phyloP scores from a whole-genome alignment of 164 flowering plant species.

The Magnolia sinica region DNA sequence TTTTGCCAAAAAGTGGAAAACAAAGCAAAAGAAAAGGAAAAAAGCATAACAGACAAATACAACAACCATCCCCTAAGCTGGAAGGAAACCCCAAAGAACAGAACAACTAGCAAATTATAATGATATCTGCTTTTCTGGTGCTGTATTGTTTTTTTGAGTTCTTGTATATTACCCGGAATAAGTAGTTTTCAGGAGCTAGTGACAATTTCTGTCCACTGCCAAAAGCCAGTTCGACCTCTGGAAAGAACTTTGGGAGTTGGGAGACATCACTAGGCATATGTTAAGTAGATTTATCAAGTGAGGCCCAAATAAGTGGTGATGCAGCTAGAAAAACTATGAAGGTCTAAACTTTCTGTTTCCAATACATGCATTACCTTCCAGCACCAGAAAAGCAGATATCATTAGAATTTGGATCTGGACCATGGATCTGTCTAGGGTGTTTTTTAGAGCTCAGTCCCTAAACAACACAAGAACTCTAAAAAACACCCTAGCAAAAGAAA shows the following conservation, averaged over 20 bases:
- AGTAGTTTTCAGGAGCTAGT: conserved; percentile 89
- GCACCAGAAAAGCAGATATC: conserved; percentile 94
- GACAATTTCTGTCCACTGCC: conserved; percentile 63
- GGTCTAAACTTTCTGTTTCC: neutral
- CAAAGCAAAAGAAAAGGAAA: too few species aligned
- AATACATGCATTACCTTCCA: conserved; percentile 53
- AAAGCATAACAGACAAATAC: too few species aligned
- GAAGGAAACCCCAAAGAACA: too few species aligned
- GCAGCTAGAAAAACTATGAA: neutral
- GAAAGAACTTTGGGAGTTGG: conserved; percentile 66
- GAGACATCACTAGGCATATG: conserved; percentile 52
- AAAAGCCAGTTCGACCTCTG: conserved; percentile 80
- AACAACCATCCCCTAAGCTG: too few species aligned
- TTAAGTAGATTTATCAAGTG: neutral
- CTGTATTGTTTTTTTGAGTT: conserved; percentile 15
- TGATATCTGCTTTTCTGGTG: conserved; percentile 92
- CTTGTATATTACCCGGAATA: conserved; percentile 56
- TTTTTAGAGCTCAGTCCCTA: too few species aligned
- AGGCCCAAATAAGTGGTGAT: neutral
- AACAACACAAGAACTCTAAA: too few species aligned
- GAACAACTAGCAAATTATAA: conserved; percentile 40
- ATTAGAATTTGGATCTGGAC: conserved; percentile 86
- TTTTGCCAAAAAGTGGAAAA: too few species aligned
- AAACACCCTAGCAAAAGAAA: too few species aligned
- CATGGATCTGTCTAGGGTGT: conserved; percentile 53